Base-by-base conservation (phyloP, 1,284 basidiomycete genomes). In the Austroboletus niveus region DNA sequence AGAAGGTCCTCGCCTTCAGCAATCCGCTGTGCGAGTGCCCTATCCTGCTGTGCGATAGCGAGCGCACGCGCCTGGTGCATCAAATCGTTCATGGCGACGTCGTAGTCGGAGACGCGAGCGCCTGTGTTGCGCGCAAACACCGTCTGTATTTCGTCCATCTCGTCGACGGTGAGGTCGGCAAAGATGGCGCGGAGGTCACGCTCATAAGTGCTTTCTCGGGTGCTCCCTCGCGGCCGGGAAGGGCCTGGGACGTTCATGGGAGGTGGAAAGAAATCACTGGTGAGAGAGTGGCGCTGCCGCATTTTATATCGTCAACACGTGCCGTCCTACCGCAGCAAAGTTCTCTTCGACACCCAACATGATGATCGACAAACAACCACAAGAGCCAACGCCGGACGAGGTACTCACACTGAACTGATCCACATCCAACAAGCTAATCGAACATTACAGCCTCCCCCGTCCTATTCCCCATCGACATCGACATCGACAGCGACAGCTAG, bases 171-270 rank as follows among this genome's bases (percentile, higher is more conserved):
- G 31, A 66, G 64, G 5, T 58, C 43, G 30, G n/a, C 7, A 20
- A 69, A 12, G 42, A 66, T 49, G 3, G 22, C 51, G 2, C 50
- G 15, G 34, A 68, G 36, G 48, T 69, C 62, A 0, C 56, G 52
- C 38, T 66, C 64, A 24, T 66, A 65, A 38, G 61, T 52, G 42
- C 57, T 63, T 56, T 54, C 52, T 35, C 54, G 52, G 43, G 56
- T 57, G 45, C 41, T 48, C 46, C 48, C 46, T 15, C 22, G 32
- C 42, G n/a, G 27, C 36, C 52, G 54, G 22, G 64, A 68, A 36
- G 67, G 58, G 36, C 67, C 64, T n/a, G 66, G 60, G 38, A 65
- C 12, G 39, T 51, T 65, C 67, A 69, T 69, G 9, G 56, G 53
- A 45, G 49, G 48, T 53, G 47, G 52, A 40, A 50, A 2, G 49